Conservation (phyloP, 768 basidiomycete genomes). For the Termitomyces sp. region DNA sequence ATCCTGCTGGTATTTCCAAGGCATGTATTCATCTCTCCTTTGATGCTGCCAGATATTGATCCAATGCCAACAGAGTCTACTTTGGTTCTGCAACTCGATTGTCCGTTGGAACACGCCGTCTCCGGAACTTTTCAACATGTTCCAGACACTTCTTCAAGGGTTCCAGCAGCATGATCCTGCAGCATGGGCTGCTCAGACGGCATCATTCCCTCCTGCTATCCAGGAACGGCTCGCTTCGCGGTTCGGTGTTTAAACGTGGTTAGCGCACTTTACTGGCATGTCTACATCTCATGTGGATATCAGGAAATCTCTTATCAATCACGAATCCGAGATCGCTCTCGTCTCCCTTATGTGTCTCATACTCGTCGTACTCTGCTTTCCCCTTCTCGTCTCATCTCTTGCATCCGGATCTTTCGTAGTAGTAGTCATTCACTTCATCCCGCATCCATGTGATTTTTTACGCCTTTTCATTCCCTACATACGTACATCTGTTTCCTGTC, state of each 20-base stretch:
- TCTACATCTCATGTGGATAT: background rate
- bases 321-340: background rate
- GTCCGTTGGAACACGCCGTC: conserved; percentile 95
- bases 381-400: conserved; percentile 33
- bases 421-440: conserved; percentile 30
- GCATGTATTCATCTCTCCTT: conserved; percentile 40
- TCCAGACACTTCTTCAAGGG: conserved; percentile 82
- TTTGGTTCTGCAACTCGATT: conserved; percentile 99
- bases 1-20: conserved; percentile 92
- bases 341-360: conserved; percentile 18
- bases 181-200: conserved; percentile 83
- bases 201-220: conserved; percentile 84
- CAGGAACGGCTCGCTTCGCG: conserved; percentile 83
- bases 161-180: conserved; percentile 87
- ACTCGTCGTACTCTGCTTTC: conserved; percentile 24
- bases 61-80: conserved; percentile 61
- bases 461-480: conserved; percentile 8
- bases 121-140: conserved; percentile 89
- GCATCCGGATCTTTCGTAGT: conserved; percentile 48
- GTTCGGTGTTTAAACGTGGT: conserved; percentile 70
- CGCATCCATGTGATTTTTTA: conserved; percentile 4
- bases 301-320: background rate
- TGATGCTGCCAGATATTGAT: conserved; percentile 2
- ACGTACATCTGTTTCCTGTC: conserved; percentile 4
- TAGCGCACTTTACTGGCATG: background rate